Evolutionary conservation across 2,329 filamentous ascomycete genomes (phyloP).

Genomic region (Colletotrichum zoysiae): DNA sequence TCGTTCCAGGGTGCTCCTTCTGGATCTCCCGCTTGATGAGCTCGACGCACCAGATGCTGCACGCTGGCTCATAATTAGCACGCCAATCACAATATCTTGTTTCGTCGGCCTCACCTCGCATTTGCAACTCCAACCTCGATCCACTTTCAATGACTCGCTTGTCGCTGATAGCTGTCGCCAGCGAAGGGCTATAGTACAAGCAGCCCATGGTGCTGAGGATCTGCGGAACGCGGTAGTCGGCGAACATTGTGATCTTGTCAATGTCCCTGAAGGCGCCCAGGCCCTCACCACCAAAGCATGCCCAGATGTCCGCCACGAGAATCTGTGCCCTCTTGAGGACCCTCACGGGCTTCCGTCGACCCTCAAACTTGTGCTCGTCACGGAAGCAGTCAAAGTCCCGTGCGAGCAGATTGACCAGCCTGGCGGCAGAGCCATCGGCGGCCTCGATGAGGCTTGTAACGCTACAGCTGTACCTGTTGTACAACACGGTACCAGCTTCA

Average conservation of each 20-base stretch:
- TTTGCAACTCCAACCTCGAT: slow-evolving; percentile 84
- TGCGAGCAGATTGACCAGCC: slow-evolving; percentile 87
- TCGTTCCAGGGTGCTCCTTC: slow-evolving; percentile 76
- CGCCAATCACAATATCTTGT: background rate
- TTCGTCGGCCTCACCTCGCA: slow-evolving; percentile 71
- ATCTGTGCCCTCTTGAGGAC: slow-evolving; percentile 97
- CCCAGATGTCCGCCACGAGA: slow-evolving; percentile 95
- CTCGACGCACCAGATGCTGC: slow-evolving; percentile 97
- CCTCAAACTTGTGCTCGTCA: slow-evolving; percentile 83
- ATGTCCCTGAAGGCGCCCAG: slow-evolving; percentile 91
- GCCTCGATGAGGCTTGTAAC: slow-evolving; percentile 79
- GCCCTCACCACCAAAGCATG: slow-evolving; percentile 85
- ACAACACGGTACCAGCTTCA: slow-evolving; percentile 85
- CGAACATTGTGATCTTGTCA: slow-evolving; percentile 97
- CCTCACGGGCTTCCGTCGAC: slow-evolving; percentile 76
- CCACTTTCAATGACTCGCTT: slow-evolving; percentile 77
- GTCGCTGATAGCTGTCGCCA: slow-evolving; percentile 77
- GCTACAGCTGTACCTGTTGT: slow-evolving; percentile 80
- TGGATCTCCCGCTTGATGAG: slow-evolving; percentile 86
- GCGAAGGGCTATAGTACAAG: slow-evolving; percentile 83
- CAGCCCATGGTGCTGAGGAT: slow-evolving; percentile 88
- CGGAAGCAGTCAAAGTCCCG: slow-evolving; percentile 87
- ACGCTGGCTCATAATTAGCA: slow-evolving; percentile 63
- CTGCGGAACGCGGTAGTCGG: slow-evolving; percentile 96
- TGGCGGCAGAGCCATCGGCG: slow-evolving; percentile 83